A percentile compares a stretch with the other conserved stretches of the same genome.
These are phyloP conservation scores for Kwoniella shivajii DNA, from an alignment of 1,284 basidiomycete genomes.

Conservation along the genomic window DNA sequence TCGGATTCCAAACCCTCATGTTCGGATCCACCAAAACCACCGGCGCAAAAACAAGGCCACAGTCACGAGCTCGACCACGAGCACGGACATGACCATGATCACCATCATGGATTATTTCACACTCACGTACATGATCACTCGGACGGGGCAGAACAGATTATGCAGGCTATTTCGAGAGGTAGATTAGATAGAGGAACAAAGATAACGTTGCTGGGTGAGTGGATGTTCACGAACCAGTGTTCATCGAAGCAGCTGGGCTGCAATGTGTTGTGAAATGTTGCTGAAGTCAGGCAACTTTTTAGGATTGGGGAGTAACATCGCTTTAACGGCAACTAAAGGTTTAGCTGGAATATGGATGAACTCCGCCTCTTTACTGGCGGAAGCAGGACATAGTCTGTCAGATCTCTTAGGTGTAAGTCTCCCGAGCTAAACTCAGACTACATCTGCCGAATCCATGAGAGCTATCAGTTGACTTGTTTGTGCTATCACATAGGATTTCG, in stretches of 20 bases:
- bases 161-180: conserved; percentile 65
- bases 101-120: conserved; percentile 57
- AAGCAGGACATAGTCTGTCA: conserved; percentile 91
- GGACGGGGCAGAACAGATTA: conserved; percentile 71
- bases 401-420: conserved; percentile 58
- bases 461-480: background rate
- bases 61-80: conserved; percentile 34
- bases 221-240: too few relatives aligned
- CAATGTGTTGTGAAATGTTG: too few relatives aligned
- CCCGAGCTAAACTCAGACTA: background rate
- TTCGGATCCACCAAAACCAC: too few relatives aligned
- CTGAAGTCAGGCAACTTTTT: too few relatives aligned
- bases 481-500: conserved; percentile 66
- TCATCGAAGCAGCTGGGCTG: too few relatives aligned
- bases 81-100: conserved; percentile 64
- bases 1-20: too few relatives aligned
- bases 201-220: conserved; percentile 69
- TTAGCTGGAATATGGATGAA: conserved; percentile 79
- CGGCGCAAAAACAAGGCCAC: conserved; percentile 1
- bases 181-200: conserved; percentile 77
- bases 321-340: conserved; percentile 80
- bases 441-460: background rate
- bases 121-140: conserved; percentile 59
- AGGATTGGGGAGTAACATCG: conserved; percentile 83
- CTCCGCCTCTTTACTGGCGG: conserved; percentile 87